phyloP scores from a whole-genome alignment of 2,329 filamentous ascomycete genomes.

The Daldinia eschscholtzii region DNA sequence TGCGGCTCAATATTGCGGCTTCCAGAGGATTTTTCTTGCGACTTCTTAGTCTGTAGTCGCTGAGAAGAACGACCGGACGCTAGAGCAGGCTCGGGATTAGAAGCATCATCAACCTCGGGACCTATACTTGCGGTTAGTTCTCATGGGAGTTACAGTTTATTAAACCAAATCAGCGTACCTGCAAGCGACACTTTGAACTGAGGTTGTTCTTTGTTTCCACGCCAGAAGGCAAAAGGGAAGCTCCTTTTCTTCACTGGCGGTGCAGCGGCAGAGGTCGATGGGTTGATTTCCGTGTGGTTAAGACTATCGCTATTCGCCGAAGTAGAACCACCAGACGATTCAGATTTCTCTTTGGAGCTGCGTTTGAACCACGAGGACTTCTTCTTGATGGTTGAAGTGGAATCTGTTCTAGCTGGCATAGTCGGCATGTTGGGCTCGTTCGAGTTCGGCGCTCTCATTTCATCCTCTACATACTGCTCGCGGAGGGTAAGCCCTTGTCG shows the following conservation, averaged over 20 bases:
- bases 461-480: slow-evolving; percentile 50
- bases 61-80: slow-evolving; percentile 41
- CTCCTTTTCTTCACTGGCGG: slow-evolving; percentile 60
- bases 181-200: slow-evolving; percentile 59
- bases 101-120: slow-evolving; percentile 51
- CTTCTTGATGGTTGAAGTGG: slow-evolving; percentile 57
- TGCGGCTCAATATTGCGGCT: slow-evolving; percentile 72
- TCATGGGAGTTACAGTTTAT: background rate
- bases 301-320: slow-evolving; percentile 38
- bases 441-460: slow-evolving; percentile 16
- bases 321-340: slow-evolving; percentile 36
- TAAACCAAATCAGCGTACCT: slow-evolving; percentile 53
- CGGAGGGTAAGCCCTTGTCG: slow-evolving; percentile 43
- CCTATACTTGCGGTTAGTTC: slow-evolving; percentile 48
- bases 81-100: slow-evolving; percentile 46
- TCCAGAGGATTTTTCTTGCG: slow-evolving; percentile 42
- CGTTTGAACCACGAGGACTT: slow-evolving; percentile 67
- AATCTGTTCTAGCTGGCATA: slow-evolving; percentile 38
- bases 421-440: slow-evolving; percentile 40
- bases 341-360: slow-evolving; percentile 56
- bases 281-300: slow-evolving; percentile 43
- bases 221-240: slow-evolving; percentile 69
- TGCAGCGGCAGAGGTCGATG: slow-evolving; percentile 39
- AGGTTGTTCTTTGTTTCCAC: slow-evolving; percentile 57
- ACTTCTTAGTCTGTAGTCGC: slow-evolving; percentile 40